Evolutionary conservation across 768 basidiomycete genomes (phyloP).

Genomic region (Leccinum rimulosum): DNA sequence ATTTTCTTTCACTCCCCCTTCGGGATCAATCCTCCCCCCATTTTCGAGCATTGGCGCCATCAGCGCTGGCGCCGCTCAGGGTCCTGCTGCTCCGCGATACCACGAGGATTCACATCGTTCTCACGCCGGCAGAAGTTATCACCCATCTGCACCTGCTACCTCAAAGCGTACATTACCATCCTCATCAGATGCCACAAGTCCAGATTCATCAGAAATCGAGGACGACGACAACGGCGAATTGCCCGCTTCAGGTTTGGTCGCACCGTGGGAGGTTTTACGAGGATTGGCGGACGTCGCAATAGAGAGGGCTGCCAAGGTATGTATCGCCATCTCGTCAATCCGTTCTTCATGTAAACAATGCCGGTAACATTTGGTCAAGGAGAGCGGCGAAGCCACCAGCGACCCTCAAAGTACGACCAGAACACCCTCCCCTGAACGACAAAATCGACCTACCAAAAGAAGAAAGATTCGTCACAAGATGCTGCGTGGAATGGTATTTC

Average conservation of each 20-base stretch:
- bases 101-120: conserved; percentile 38
- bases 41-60: conserved; percentile 68
- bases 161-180: conserved; percentile 61
- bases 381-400: conserved; percentile 69
- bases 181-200: conserved; percentile 69
- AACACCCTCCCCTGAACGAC: conserved; percentile 70
- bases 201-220: conserved; percentile 82
- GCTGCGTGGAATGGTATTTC: conserved; percentile 60
- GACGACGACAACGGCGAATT: conserved; percentile 80
- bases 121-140: conserved; percentile 33
- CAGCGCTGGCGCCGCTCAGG: conserved; percentile 41
- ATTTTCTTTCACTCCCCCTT: conserved; percentile 36
- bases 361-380: conserved; percentile 39
- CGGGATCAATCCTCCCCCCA: conserved; percentile 62
- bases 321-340: conserved; percentile 10
- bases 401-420: conserved; percentile 74
- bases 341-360: conserved; percentile 2
- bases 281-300: conserved; percentile 81
- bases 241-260: conserved; percentile 77
- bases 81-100: conserved; percentile 58
- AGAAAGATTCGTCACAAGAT: conserved; percentile 67
- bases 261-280: conserved; percentile 83
- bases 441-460: conserved; percentile 65
- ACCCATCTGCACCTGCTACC: conserved; percentile 32
- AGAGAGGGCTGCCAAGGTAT: conserved; percentile 73